Evolutionary conservation across 2,329 filamentous ascomycete species (phyloP), one percentile per base, ranked within the genome.

Genomic region (Microcera coccophila): DNA sequence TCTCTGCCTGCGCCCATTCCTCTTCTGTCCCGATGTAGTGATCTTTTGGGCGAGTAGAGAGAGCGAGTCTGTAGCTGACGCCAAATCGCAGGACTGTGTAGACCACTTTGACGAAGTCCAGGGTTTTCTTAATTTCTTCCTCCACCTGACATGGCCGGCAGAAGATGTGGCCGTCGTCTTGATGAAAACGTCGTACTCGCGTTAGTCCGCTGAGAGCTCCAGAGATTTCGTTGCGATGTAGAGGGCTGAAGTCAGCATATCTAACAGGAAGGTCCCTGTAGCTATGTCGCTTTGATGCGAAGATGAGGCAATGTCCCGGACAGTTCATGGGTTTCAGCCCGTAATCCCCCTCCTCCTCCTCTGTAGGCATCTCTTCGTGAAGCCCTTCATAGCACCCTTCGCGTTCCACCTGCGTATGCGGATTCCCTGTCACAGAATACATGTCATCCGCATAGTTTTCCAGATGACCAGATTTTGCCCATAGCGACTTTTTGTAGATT

Each of bases 301-400:
- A 95, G 48, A 95, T 78, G 50, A 95, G 72, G 62, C 88, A 94
- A 65, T 95, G 89, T 3, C 88, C 89, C 0, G 89, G 89, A 61
- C 89, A 95, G 62, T 95, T 95, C 89, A 95, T 95, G 12, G 89
- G 89, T 65, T 95, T 95, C 54, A 95, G 70, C 15, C 87, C 87
- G 65, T 87, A 94, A 49, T 87, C 84, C 50, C 84, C 81, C 47
- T 79, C 75, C 45, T 78, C 76, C 48, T 85, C 80, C 47, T 82
- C 78, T 35, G 51, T 53, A 33, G 46, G 31, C 18, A 46, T 58
- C 42, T 38, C 52, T 17, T 37, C 35, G 10, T 53, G 44, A 7
- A 50, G 47, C 10, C 68, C 62, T 36, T 60, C 65, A 42, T 70
- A 62, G 42, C 60, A 66, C 5, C 55, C 52, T 15, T 50, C 38